Evolutionary conservation across 805 yeast species (phyloP).

Genomic region (Blastobotrys americana): DNA sequence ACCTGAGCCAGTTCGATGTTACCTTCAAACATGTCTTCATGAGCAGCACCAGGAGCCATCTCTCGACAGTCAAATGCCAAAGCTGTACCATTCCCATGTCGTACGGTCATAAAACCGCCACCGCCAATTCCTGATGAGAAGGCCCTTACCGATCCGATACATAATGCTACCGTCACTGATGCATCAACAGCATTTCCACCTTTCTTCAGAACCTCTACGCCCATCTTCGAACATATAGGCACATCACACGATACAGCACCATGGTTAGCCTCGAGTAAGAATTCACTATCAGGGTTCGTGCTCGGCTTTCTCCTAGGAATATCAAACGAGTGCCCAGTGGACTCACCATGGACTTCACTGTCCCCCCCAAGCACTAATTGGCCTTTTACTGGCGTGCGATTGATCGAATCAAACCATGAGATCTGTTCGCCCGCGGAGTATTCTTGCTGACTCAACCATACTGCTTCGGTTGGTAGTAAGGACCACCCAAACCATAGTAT

Average conservation of each 20-base stretch:
- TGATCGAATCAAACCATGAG: too few relatives aligned
- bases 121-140: conserved; percentile 92
- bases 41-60: conserved; percentile 63
- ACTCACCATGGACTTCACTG: too few relatives aligned
- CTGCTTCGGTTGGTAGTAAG: too few relatives aligned
- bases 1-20: conserved; percentile 44
- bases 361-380: too few relatives aligned
- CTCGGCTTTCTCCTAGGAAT: too few relatives aligned
- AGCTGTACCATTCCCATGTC: conserved; percentile 39
- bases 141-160: conserved; percentile 78
- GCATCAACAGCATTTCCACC: conserved; percentile 91
- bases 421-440: too few relatives aligned
- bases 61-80: conserved; percentile 80
- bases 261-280: conserved; percentile 12
- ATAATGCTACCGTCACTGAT: conserved; percentile 77
- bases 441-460: too few relatives aligned
- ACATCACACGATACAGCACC: conserved; percentile 62
- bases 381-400: too few relatives aligned
- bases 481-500: too few relatives aligned
- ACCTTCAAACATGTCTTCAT: conserved; percentile 55
- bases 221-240: conserved; percentile 56
- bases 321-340: too few relatives aligned
- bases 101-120: conserved; percentile 66
- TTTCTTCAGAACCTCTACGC: conserved; percentile 43
- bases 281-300: conserved; percentile 15